Evolutionary conservation across 73 alveolate species (phyloP).

Genomic region (Durusdinium trenchii): DNA sequence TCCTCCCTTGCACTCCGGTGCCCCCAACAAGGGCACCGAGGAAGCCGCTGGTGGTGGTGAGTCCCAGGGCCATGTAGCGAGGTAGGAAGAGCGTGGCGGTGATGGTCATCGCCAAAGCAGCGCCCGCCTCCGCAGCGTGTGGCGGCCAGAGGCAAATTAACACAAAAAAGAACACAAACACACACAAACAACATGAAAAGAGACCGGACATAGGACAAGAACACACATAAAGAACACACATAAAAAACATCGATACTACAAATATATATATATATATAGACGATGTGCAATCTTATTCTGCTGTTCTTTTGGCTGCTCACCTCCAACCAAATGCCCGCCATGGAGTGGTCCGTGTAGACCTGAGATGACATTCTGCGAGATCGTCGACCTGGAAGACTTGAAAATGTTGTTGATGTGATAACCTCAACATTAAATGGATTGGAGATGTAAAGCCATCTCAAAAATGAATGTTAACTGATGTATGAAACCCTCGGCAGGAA

Average conservation of each 20-base stretch:
- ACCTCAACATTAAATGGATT: too few species aligned
- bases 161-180: background rate
- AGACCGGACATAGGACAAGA: background rate
- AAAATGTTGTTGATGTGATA: too few species aligned
- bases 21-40: background rate
- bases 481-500: too few species aligned
- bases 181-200: background rate
- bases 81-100: slow-evolving; percentile 77
- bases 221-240: background rate
- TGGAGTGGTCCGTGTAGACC: slow-evolving; percentile 62
- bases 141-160: background rate
- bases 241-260: too few species aligned
- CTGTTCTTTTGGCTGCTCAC: too few species aligned
- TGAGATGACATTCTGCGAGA: background rate
- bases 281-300: too few species aligned
- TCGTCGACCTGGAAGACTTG: too few species aligned
- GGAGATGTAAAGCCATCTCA: too few species aligned
- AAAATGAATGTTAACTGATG: too few species aligned
- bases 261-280: too few species aligned
- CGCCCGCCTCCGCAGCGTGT: too few species aligned
- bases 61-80: slow-evolving; percentile 83
- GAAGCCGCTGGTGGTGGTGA: slow-evolving; percentile 42
- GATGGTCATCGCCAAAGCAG: slow-evolving; percentile 67
- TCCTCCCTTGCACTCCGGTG: background rate
- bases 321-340: slow-evolving; percentile 88